Conservation (phyloP, 2,329 filamentous ascomycete species). For the Talaromyces sp. region DNA sequence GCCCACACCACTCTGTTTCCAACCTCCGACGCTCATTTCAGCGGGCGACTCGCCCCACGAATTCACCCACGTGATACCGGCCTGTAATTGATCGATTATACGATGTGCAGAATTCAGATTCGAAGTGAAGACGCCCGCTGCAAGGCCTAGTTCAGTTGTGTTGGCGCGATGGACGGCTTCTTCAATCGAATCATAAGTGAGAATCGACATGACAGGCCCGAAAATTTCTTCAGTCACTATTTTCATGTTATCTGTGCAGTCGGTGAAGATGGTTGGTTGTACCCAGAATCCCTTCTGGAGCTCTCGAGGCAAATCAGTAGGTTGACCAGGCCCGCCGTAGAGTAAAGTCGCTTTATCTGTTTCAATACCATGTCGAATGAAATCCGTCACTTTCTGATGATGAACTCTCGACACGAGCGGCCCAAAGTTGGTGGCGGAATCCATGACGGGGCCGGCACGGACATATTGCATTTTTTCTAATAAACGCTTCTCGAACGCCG, state of each 20-base stretch:
- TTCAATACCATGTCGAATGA: conserved; percentile 71
- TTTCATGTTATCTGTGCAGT: conserved; percentile 78
- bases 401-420: conserved; percentile 73
- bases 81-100: conserved; percentile 67
- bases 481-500: conserved; percentile 64
- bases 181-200: conserved; percentile 67
- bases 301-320: conserved; percentile 49
- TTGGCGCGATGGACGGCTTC: conserved; percentile 72
- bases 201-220: conserved; percentile 78
- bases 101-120: conserved; percentile 71
- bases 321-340: conserved; percentile 63
- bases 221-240: conserved; percentile 84
- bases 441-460: conserved; percentile 68
- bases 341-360: conserved; percentile 70
- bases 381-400: conserved; percentile 70
- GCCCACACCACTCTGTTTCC: conserved; percentile 85
- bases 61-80: conserved; percentile 89
- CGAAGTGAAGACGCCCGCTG: conserved; percentile 76
- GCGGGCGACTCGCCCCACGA: conserved; percentile 90
- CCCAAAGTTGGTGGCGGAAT: conserved; percentile 73
- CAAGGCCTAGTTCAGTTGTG: conserved; percentile 70
- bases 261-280: conserved; percentile 75
- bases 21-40: conserved; percentile 88
- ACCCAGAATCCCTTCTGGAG: conserved; percentile 73
- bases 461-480: conserved; percentile 67